Evolutionary conservation across 805 yeast species (phyloP), one percentile per base, ranked within the genome.

Genomic region (Kodamaea hsintzibuensis): DNA sequence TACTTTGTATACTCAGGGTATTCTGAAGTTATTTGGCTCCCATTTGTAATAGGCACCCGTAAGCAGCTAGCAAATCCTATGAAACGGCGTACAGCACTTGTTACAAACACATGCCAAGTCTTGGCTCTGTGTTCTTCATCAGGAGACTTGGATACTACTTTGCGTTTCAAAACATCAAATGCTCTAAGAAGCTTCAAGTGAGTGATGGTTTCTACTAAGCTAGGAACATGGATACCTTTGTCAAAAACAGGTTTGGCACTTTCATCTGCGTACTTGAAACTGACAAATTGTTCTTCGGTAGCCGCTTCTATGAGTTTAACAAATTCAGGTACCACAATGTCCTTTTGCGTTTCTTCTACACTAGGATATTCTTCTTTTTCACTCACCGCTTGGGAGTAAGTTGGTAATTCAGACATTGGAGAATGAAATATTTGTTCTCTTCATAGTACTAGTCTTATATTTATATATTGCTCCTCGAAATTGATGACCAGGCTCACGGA

Each of bases 171-270:
- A 1, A 49, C 59, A 8, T 42, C 54, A 51, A 67, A 64, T 7
- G 67, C 62, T 45, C 55, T 57, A 18, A 66, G 47, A 37, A 67
- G 51, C 53, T 63, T 66, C 49, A 67, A 59, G 54, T 66, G 69
- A 8, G 62, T 56, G 5, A 60, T 49, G 3, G 57, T 53, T 25
- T 64, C 70, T 6, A 55, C 45, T 12, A 46, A n/a, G 16, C 42
- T 42, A 22, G 52, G 52, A 5, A 49, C 7, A 18, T 42, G 47
- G 9, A 10, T 13, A n/a, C 16, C 44, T 7, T 39, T 25, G 16
- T 38, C 10, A 38, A 38, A 19, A 16, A 14, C 9, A 38, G 13
- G 10, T 17, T 17, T 8, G n/a, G n/a, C 3, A 7, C 17, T 9
- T n/a, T 38, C 4, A 14, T n/a, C n/a, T n/a, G 18, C 8, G 14